phyloP scores from a whole-genome alignment of 352 stramenopile species.

The Phytophthora nicotianae region DNA sequence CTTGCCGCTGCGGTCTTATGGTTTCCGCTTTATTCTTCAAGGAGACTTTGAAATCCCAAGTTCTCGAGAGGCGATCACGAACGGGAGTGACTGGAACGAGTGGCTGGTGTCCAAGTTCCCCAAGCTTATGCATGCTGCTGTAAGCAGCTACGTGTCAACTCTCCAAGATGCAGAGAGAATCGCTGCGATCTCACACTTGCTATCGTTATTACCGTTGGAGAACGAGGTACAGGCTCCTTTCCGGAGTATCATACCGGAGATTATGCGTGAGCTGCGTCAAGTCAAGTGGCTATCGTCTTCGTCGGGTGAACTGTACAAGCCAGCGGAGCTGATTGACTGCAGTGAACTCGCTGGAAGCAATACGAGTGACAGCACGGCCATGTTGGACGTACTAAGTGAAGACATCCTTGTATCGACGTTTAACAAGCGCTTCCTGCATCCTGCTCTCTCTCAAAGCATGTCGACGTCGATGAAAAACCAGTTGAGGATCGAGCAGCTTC shows the following conservation, averaged over 20 bases:
- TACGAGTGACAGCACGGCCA: slow-evolving; percentile 18
- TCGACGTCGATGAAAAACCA: slow-evolving; percentile 54
- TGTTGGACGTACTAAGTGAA: slow-evolving; percentile 24
- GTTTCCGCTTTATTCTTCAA: slow-evolving; percentile 87
- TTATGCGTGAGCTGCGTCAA: slow-evolving; percentile 61
- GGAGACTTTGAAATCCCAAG: slow-evolving; percentile 88
- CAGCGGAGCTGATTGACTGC: slow-evolving; percentile 57
- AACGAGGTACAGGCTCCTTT: slow-evolving; percentile 80
- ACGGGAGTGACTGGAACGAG: slow-evolving; percentile 89
- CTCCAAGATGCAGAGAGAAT: slow-evolving; percentile 11
- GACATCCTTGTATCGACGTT: slow-evolving; percentile 37
- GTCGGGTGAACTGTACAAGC: slow-evolving; percentile 22
- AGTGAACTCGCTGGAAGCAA: slow-evolving; percentile 21
- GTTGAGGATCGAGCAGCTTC: slow-evolving; percentile 68
- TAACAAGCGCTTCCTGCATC: slow-evolving; percentile 61
- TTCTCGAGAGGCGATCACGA: slow-evolving; percentile 83
- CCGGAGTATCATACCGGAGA: slow-evolving; percentile 56
- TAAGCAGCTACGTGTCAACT: slow-evolving; percentile 32
- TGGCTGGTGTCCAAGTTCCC: slow-evolving; percentile 83
- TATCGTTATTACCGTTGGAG: slow-evolving; percentile 67
- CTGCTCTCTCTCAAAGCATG: slow-evolving; percentile 46
- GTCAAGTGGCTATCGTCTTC: slow-evolving; percentile 45
- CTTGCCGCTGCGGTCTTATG: slow-evolving; percentile 79
- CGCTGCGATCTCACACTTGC: slow-evolving; percentile 40
- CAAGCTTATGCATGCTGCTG: slow-evolving; percentile 45